These are phyloP conservation scores for Skeletonema grethae DNA, from an alignment of 108 stramenopile genomes.

Conservation along the genomic window DNA sequence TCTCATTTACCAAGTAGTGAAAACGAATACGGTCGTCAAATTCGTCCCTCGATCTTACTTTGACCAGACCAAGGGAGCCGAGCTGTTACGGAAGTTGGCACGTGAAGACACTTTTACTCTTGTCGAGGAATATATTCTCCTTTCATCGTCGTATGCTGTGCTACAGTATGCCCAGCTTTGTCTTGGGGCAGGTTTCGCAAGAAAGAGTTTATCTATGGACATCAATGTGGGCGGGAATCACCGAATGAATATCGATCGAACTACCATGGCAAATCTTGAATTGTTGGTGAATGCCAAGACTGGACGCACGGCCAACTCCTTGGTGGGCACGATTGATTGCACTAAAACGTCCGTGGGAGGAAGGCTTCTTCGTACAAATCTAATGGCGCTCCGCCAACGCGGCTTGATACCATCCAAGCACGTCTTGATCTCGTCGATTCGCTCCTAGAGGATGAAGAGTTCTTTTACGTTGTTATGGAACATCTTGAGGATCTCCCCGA, in stretches of 20 bases:
- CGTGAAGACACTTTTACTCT: slow-evolving; percentile 70
- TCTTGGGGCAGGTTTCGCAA: slow-evolving; percentile 66
- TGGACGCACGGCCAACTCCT: slow-evolving; percentile 62
- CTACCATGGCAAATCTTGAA: slow-evolving; percentile 79
- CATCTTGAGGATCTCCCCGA: slow-evolving; percentile 79
- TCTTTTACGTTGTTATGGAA: slow-evolving; percentile 85
- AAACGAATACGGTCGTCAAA: slow-evolving; percentile 70
- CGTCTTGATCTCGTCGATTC: slow-evolving; percentile 87
- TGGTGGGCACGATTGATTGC: slow-evolving; percentile 81
- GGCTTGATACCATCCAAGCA: slow-evolving; percentile 78
- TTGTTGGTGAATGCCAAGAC: slow-evolving; percentile 82
- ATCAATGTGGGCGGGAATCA: slow-evolving; percentile 76
- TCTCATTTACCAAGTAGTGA: slow-evolving; percentile 6
- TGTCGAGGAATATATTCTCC: slow-evolving; percentile 85
- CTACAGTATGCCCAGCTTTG: slow-evolving; percentile 79
- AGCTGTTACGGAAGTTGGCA: slow-evolving; percentile 67
- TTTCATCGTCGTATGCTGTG: slow-evolving; percentile 79
- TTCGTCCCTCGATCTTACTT: slow-evolving; percentile 84
- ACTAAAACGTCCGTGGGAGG: slow-evolving; percentile 88
- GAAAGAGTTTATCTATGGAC: slow-evolving; percentile 54
- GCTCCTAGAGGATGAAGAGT: slow-evolving; percentile 77
- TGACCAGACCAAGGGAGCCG: slow-evolving; percentile 89
- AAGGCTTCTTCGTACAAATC: slow-evolving; percentile 76
- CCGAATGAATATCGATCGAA: slow-evolving; percentile 85
- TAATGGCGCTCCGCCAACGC: slow-evolving; percentile 87